Base-by-base conservation (phyloP, 2,329 filamentous ascomycete species). In the Huntiella bhutanensis region DNA sequence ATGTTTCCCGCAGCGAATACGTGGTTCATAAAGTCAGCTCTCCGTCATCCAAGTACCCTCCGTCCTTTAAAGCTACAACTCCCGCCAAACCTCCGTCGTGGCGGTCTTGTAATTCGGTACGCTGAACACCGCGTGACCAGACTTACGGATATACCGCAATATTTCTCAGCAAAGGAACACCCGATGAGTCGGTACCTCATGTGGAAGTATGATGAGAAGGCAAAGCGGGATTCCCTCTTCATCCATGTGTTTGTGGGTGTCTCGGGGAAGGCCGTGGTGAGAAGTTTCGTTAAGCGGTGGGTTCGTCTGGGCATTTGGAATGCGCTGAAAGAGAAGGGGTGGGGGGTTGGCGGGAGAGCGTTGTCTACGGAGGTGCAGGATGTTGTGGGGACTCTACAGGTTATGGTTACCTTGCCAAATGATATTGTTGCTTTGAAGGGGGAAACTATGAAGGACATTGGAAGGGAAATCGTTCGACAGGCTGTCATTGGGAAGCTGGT, bases 281-380 rank as follows among this genome's bases (percentile, higher is more conserved):
- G 49, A 36, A 51, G 43, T 38, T 49, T 36, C 33, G 47, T 48
- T 11, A 35, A 33, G 49, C 44, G 51, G 11, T 49, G 47, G 51
- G 16, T 52, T 16, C 39, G 51, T 13, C n/a, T 46, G 15, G 39
- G 37, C 4, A 40, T 52, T 8, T 48, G 46, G 44, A 43, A 34
- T 1, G 51, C 51, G 2, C 33, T 52, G 34, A 17, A 35, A n/a
- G 49, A 51, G 40, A 34, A 19, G 11, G 51, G 51, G 10, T 51
- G 45, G 28, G 28, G 45, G 2, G 40, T 43, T 33, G 46, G 41
- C 8, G 51, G 51, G 8, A 45, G 41, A 16, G 45, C 49, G 17
- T 37, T 47, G 8, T 42, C 48, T 4, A 35, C n/a, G 8, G 22
- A 16, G 5, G 51, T 42, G 11, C 12, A 11, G 7, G 48, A 50